Evolutionary conservation across 257 asterid genomes (phyloP), one percentile per base, ranked within the genome.

Genomic region (Cynanchum wilfordii): DNA sequence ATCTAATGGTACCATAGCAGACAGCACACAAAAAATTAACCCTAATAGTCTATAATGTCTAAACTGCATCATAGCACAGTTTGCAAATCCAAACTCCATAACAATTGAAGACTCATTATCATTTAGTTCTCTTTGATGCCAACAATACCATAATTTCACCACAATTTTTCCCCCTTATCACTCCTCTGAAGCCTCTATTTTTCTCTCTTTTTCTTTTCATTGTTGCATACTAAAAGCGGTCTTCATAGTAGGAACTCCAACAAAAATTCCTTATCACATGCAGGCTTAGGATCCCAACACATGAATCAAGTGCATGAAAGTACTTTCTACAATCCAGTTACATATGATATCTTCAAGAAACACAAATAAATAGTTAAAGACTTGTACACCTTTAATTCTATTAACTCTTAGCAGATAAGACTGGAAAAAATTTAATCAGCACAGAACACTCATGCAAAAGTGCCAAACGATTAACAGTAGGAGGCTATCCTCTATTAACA

Each of bases 61-160:
- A 63, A 58, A 63, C 67, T 60, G 45, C 44, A 60, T 60, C 11
- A 30, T 30, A 60, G 45, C 44, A 63, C 68, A 33, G 49, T 47
- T 6, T n/a, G 16, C 20, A 24, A 33, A 7, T 17, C 27, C 49
- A 63, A 7, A 36, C 68, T 36, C 68, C 27, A 17, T 7, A 33
- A 36, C 6, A 63, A 63, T 36, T 33, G 49, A 38, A 63, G 68
- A 5, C 27, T 30, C 68, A 63, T 36, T 16, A 19, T 16, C 20
- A 25, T 63, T 33, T 63, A 36, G 49, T 56, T 56, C 27, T 27
- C 45, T 16, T 29, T 13, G 9, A 13, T 16, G 36, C 67, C 7
- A 36, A 63, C 49, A 63, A 42, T n/a, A 63, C 16, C 15, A 36
- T 36, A 36, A 63, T 8, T 63, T 16, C 11, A 30, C 45, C 2